Evolutionary conservation across 352 stramenopile genomes (phyloP), one percentile per base, ranked within the genome.

Genomic region (Phytophthora megakarya): DNA sequence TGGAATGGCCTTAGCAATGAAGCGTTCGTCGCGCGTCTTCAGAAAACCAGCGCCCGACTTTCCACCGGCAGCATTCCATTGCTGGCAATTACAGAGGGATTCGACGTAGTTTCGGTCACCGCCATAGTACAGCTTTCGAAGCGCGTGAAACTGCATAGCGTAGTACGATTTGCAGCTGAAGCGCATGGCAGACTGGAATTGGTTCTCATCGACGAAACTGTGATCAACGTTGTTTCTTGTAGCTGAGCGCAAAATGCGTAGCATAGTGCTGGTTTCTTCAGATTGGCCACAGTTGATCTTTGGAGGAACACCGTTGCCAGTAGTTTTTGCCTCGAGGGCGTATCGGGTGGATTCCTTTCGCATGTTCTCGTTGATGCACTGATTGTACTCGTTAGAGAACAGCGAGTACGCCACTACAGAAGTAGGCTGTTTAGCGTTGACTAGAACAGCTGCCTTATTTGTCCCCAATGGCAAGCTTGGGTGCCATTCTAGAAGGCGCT

Each of bases 121-220:
- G 22, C 86, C 85, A 30, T 95, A 94, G 57, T 94, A 91, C 6
- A 96, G 58, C 45, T 86, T 86, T 10, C 88, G 81, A 10, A 96
- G 70, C 2, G 86, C 86, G 44, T 95, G 83, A 52, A 96, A 96
- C 68, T 96, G 88, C 83, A 93, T 93, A 18, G 88, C 88, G 45
- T 94, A 96, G 60, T 95, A 96, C 42, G 84, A 88, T 60, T 95
- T 96, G 69, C 88, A 96, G 39, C 79, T 89, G 53, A 96, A 96
- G 7, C 85, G 84, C 40, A 87, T 92, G 22, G 76, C 70, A 4
- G 73, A 73, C 57, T 96, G 85, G 58, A 94, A 96, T 54, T 94
- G 81, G 54, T 88, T 93, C 30, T 96, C 87, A 44, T 96, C 87
- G 10, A 92, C 81, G 47, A 96, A 96, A 25, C 80, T 79, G 55